Evolutionary conservation across 73 alveolate genomes (phyloP).

Genomic region (Paramecium bursaria): DNA sequence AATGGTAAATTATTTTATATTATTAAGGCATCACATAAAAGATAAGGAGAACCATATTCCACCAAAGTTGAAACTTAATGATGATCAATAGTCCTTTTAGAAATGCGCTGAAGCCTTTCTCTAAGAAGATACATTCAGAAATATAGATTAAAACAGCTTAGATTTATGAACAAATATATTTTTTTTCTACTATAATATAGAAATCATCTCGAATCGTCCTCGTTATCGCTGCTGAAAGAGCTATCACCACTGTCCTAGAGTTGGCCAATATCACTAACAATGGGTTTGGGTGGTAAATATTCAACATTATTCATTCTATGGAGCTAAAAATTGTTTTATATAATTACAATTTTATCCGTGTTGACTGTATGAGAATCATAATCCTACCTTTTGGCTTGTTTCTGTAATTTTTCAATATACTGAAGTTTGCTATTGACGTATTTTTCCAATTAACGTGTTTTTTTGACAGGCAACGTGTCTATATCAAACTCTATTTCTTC

Average conservation of each 20-base stretch:
- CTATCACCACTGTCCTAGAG: conserved; percentile 50
- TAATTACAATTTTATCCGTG: conserved; percentile 13
- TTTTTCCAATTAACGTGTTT: conserved; percentile 64
- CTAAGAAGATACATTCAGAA: no score
- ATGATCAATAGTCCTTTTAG: background rate
- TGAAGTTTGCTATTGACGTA: conserved; percentile 59
- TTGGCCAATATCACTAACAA: background rate
- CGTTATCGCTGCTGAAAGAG: conserved; percentile 58
- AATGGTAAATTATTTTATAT: no score
- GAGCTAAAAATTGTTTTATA: background rate
- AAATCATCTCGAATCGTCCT: no score
- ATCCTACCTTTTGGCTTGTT: conserved; percentile 16
- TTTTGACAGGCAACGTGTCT: conserved; percentile 64
- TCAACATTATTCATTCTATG: conserved; percentile 4
- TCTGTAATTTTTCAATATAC: conserved; percentile 2
- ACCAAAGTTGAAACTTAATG: no score
- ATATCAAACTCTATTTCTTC: conserved; percentile 70
- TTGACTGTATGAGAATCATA: background rate
- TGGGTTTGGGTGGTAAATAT: conserved; percentile 22
- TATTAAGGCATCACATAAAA: no score
- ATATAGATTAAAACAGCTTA: no score
- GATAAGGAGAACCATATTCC: no score
- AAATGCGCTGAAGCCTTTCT: background rate
- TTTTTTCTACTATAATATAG: no score
- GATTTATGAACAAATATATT: no score